Conservation (phyloP, 2,329 filamentous ascomycete species). For the Aspergillus sp. region DNA sequence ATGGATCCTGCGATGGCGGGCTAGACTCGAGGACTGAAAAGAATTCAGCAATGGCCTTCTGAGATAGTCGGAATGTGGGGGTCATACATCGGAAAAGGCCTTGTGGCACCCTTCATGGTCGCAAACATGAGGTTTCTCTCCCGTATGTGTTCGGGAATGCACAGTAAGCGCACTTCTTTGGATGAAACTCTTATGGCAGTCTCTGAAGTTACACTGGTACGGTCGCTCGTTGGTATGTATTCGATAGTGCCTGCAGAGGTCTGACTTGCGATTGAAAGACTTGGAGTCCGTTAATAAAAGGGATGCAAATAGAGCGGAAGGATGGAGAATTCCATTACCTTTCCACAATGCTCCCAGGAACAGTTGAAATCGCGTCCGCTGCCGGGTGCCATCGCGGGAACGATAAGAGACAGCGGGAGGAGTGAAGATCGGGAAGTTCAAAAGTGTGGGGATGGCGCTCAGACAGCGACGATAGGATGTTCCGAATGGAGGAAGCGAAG, state of each 20-base stretch:
- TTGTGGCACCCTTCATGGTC: conserved; percentile 45
- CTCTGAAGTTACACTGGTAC: conserved; percentile 46
- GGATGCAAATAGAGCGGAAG: neutral
- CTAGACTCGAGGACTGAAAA: conserved; percentile 40
- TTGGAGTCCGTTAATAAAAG: conserved; percentile 18
- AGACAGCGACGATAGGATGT: neutral
- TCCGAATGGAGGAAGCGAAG: neutral
- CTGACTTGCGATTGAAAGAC: conserved; percentile 52
- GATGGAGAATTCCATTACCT: conserved; percentile 32
- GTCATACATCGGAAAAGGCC: conserved; percentile 45
- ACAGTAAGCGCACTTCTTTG: conserved; percentile 50
- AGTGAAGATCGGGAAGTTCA: neutral
- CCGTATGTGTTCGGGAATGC: conserved; percentile 46
- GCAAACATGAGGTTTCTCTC: conserved; percentile 46
- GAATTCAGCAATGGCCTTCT: conserved; percentile 9
- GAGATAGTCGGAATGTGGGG: neutral
- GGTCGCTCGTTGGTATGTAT: conserved; percentile 51
- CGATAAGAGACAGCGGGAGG: neutral
- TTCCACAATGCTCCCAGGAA: conserved; percentile 44
- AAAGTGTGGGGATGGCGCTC: conserved; percentile 1
- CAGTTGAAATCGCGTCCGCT: conserved; percentile 46
- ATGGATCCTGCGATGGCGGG: conserved; percentile 42
- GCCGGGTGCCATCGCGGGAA: conserved; percentile 38
- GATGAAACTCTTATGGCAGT: conserved; percentile 50
- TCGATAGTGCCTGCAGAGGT: conserved; percentile 48